Evolutionary conservation across 768 basidiomycete genomes (phyloP), one percentile per base, ranked within the genome.

Genomic region (Leccinum rimulosum): DNA sequence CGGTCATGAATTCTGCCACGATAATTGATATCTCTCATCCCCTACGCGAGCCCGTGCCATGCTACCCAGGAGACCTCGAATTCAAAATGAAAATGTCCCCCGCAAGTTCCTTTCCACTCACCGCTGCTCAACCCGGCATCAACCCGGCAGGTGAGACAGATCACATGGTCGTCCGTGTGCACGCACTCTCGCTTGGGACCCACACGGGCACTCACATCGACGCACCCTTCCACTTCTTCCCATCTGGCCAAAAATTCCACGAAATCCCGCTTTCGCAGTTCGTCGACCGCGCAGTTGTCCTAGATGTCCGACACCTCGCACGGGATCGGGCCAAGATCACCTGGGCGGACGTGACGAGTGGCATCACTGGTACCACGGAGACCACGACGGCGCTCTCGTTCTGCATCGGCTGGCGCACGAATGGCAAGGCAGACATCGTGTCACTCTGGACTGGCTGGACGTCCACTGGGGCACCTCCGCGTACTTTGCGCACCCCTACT

Each of bases 121-220:
- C 15, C 56, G 22, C 36, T 2, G 3, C 52, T 31, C 9, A 12
- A 22, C 15, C 55, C 27, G 14, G 28, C 35, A 36, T 40, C 1
- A 81, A 75, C 48, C 35, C 5, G 1, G 35, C 14, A 14, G 12
- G 22, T 12, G 45, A 47, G 45, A 49, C 15, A 14, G 27, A 49
- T 22, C 48, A 27, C 12, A 60, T 64, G 50, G 61, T 63, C 52
- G 64, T 71, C 61, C 66, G 66, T 3, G 67, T 73, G 25, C 66
- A 70, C 6, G 55, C 75, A 0, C 72, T 92, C 52, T 74, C 80
- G 28, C 65, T 90, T 22, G 81, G 86, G 4, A 84, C 89, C 1
- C 90, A 91, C 66, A 85, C 86, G 1, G 90, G 89, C 50, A 91
- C 90, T 2, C 90, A 92, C 73, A 78, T 91, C 70, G 90, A 92